Conservation (phyloP, 768 basidiomycete species). For the Agaricus sinodeliciosus region DNA sequence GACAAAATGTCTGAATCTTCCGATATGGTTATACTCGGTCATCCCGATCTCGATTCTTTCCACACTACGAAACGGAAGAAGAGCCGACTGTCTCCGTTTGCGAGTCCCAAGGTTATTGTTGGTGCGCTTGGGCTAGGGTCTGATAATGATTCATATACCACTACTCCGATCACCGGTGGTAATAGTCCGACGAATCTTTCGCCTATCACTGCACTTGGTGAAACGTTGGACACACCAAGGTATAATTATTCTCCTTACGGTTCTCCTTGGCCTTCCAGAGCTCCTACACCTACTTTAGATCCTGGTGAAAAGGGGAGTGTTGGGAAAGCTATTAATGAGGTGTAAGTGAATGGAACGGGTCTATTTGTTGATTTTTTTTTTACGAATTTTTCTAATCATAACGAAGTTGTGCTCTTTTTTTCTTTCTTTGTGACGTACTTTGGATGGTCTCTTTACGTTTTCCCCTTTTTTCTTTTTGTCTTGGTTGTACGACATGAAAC, state of each 20-base stretch:
- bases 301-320: background rate
- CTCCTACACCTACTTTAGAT: slow-evolving; percentile 15
- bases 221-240: slow-evolving; percentile 28
- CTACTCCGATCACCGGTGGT: no score
- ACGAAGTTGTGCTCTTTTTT: background rate
- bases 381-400: background rate
- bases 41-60: slow-evolving; percentile 34
- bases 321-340: background rate
- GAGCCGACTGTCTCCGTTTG: slow-evolving; percentile 14
- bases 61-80: slow-evolving; percentile 29
- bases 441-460: background rate
- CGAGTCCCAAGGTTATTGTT: slow-evolving; percentile 25
- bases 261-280: slow-evolving; percentile 32
- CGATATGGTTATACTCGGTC: slow-evolving; percentile 54
- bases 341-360: background rate
- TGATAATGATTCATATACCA: background rate
- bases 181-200: background rate
- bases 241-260: slow-evolving; percentile 35
- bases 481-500: background rate
- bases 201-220: slow-evolving; percentile 10
- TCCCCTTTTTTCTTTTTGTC: background rate
- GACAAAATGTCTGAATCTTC: slow-evolving; percentile 13
- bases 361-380: background rate
- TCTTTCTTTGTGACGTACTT: background rate
- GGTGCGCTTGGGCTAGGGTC: slow-evolving; percentile 36